These are phyloP conservation scores for Alternaria arbusti DNA, from an alignment of 2,329 filamentous ascomycete genomes.

Conservation along the genomic window DNA sequence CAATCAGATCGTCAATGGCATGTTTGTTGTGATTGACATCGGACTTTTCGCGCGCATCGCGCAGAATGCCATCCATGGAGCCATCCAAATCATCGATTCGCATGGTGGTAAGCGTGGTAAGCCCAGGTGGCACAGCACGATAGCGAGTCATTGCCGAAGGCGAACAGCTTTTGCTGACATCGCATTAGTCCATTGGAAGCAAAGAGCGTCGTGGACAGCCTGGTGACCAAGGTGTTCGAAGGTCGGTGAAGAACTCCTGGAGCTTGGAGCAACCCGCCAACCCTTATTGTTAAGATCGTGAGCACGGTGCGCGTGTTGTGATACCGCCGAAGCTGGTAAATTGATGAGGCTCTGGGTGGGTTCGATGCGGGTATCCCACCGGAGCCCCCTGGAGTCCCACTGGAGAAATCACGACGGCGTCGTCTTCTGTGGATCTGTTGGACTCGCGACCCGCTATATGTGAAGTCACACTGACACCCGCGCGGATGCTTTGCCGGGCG, in stretches of 20 bases:
- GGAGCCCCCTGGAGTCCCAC: conserved; percentile 11
- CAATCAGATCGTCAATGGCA: neutral
- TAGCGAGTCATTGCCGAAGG: conserved; percentile 7
- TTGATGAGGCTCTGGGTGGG: conserved; percentile 15
- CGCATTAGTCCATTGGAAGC: neutral
- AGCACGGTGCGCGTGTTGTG: conserved; percentile 6
- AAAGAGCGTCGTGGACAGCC: neutral
- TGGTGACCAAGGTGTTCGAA: neutral
- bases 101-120: neutral
- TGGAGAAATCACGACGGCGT: conserved; percentile 12
- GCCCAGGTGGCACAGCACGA: conserved; percentile 2
- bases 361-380: conserved; percentile 13
- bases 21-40: neutral
- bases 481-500: conserved; percentile 23
- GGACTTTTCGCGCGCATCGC: neutral
- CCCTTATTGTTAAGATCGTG: neutral
- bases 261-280: neutral
- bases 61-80: conserved; percentile 1
- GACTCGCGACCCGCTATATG: conserved; percentile 29
- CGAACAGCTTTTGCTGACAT: neutral
- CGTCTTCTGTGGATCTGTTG: conserved; percentile 19
- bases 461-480: conserved; percentile 32
- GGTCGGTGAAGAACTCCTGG: neutral
- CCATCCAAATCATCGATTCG: conserved; percentile 4
- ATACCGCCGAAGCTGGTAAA: neutral